Base-by-base conservation (phyloP, 2,329 filamentous ascomycete species). In the Aspergillus pseudoterreus region DNA sequence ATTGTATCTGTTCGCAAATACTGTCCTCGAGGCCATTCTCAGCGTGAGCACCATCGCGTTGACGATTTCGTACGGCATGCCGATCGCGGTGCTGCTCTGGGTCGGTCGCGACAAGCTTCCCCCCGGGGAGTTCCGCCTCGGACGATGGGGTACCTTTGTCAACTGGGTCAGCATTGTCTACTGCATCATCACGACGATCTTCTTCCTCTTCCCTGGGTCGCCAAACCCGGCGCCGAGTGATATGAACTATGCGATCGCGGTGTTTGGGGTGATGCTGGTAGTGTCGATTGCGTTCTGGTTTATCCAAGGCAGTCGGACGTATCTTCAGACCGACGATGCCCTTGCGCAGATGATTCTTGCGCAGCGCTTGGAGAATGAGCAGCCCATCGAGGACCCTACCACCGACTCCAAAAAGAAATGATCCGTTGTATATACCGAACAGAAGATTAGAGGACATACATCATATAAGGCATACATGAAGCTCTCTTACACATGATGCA, bases 171-270 rank as follows among this genome's bases (percentile, higher is more conserved):
- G 77, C 2, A 61, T 81, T n/a, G 58, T 79, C 4, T 82, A 81
- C 63, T 81, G 78, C 60, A 62, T 58, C 43, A 60, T 82, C 39
- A 81, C 78, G 3, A 79, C 78, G 0, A 69, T 82, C 14, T 81
- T 82, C 61, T 82, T 81, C 71, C 78, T 82, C 63, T 82, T 82
- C 56, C 79, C 79, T 0, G 63, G 63, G 0, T 55, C 54, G 0
- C 79, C 78, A 0, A 71, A 73, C 47, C 78, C 79, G 0, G 54
- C 70, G 0, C 61, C 69, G 0, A 65, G 67, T 14, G 77, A 82
- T 54, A 82, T 82, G 79, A 82, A 82, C 60, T 82, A 76, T 59
- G 80, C 79, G 6, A 81, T 82, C 56, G 79, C 75, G 1, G 79
- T 82, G 3, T 82, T 82, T 56, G 80, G 77, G 0, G 71, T 81